Base-by-base conservation (phyloP, 768 basidiomycete genomes). In the Rhizopogon sp. region DNA sequence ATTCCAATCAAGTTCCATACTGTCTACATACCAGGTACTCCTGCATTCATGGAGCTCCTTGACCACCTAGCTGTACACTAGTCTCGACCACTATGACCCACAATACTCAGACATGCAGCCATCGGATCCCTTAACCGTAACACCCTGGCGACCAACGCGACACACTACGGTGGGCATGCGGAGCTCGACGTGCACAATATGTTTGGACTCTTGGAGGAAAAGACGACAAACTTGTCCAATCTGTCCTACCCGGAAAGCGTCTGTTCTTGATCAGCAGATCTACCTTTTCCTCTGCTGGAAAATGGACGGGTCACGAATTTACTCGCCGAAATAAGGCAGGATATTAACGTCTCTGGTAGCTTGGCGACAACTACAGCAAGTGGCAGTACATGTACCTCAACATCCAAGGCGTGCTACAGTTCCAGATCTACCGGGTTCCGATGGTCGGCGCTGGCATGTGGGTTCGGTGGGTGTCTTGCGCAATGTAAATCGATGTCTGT, bases 391-490 rank as follows among this genome's bases (percentile, higher is more conserved):
- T 91, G 76, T 74, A 79, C 57, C 74, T 79, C 63, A 86, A 76
- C 58, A 85, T 91, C 51, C 82, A 90, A 72, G 88, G 88, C n/a
- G 72, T 88, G 17, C 76, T 92, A 17, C 88, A 91, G 67, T 91
- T 92, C 79, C 87, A 90, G 68, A 70, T 91, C 13, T 91, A 85
- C 78, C 85, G 87, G 60, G 85, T 90, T 56, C 90, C 89, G 0
- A 86, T 91, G 72, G 88, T 91, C 16, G 90, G 90, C 20, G 86
- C 88, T 3, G 90, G 83, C 85, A 6, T 71, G 68, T 53, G 68
- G 70, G 2, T 66, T 70, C 57, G 60, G 69, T 70, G 28, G 35
- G 66, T 60, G 14, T 13, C 22, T 1, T 43, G 43, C 8, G 16
- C 7, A 28, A 44, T 29, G 6, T n/a, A 3, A 25, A 29, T n/a